Conservation (phyloP, 2,329 filamentous ascomycete genomes). For the Penicillium nordicum region DNA sequence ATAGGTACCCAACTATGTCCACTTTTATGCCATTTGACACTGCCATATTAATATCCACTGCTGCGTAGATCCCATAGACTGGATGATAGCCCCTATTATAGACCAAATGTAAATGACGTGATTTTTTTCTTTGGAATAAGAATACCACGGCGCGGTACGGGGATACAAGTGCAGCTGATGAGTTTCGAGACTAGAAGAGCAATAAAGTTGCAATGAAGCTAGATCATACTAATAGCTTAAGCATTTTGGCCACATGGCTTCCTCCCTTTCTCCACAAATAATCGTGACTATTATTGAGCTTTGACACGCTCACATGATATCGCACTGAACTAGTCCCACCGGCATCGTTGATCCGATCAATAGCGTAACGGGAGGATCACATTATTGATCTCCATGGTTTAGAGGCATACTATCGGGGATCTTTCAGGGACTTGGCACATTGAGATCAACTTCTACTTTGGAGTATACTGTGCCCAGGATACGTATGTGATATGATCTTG, state of each 20-base stretch:
- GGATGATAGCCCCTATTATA: not conserved
- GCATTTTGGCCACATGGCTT: constrained; percentile 1
- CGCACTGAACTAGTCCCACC: not conserved
- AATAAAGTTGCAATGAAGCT: not conserved
- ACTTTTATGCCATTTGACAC: not conserved
- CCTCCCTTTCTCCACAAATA: not conserved
- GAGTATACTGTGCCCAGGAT: not conserved
- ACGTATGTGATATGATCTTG: not conserved
- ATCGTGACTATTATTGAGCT: not conserved
- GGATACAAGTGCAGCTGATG: not conserved
- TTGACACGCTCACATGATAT: constrained; percentile 1
- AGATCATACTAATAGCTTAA: not conserved
- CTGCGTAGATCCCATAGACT: not conserved
- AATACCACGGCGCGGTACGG: not conserved
- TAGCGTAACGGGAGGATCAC: constrained; percentile 1
- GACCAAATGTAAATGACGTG: not conserved
- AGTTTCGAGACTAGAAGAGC: not conserved
- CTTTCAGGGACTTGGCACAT: not conserved
- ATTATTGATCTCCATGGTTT: not conserved
- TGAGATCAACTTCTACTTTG: not conserved
- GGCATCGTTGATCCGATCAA: not conserved
- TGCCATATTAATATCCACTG: not conserved
- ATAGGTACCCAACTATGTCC: not conserved
- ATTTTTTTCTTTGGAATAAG: not conserved
- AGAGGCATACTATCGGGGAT: not conserved